A percentile compares a stretch with the other conserved stretches of the same genome.
Conservation (phyloP, 2,329 filamentous ascomycete species). For the Paecilomyces dactylethromorphus region DNA sequence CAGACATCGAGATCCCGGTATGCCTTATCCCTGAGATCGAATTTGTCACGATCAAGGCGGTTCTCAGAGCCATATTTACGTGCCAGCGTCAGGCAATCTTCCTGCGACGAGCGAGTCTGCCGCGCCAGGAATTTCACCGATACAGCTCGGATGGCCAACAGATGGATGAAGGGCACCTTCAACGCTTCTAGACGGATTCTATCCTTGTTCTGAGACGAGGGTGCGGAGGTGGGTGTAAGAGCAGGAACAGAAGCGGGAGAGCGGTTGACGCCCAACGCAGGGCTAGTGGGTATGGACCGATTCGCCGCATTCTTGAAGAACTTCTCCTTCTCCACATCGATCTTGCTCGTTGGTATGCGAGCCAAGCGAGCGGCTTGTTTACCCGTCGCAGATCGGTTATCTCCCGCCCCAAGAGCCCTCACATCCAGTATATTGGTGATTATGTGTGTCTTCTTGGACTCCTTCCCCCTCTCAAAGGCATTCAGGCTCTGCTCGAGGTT, state of each 20-base stretch:
- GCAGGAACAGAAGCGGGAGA: conserved; percentile 29
- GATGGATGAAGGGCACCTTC: conserved; percentile 41
- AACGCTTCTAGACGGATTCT: conserved; percentile 37
- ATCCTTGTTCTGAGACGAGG: conserved; percentile 28
- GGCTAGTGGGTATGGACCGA: conserved; percentile 37
- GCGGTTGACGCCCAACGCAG: conserved; percentile 28
- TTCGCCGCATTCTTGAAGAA: conserved; percentile 30
- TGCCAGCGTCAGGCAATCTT: conserved; percentile 43
- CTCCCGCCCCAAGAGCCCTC: conserved; percentile 28
- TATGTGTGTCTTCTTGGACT: conserved; percentile 48
- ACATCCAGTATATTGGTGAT: conserved; percentile 32
- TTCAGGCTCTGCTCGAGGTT: conserved; percentile 54
- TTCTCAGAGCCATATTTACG: conserved; percentile 49
- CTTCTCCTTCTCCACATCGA: conserved; percentile 36
- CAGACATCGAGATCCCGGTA: conserved; percentile 58
- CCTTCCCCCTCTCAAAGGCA: conserved; percentile 53
- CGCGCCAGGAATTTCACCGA: conserved; percentile 41
- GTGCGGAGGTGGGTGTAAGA: conserved; percentile 39
- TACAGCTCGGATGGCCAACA: conserved; percentile 49
- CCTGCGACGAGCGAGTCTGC: conserved; percentile 42
- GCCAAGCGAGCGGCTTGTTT: conserved; percentile 20
- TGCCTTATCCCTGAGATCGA: conserved; percentile 50
- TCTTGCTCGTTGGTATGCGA: conserved; percentile 29
- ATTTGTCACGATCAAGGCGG: conserved; percentile 43
- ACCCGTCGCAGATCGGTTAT: conserved; percentile 22